Conservation (phyloP, 164 flowering plant genomes). For the Annona cherimola region DNA sequence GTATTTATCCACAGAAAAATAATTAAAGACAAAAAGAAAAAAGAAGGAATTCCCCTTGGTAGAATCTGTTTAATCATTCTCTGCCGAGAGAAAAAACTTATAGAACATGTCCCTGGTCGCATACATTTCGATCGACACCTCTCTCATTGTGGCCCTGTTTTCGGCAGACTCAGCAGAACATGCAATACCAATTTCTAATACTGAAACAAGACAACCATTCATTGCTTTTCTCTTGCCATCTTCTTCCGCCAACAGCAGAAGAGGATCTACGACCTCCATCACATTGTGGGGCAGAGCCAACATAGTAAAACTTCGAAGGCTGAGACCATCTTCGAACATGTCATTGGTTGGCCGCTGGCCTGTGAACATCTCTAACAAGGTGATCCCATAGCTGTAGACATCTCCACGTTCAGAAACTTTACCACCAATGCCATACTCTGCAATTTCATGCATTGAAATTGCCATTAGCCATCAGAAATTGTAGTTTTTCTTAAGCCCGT, state of each 20-base stretch:
- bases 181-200: neutral
- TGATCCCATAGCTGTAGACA: slow-evolving; percentile 3
- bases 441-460: neutral
- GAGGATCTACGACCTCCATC: neutral
- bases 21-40: no score
- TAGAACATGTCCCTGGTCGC: neutral
- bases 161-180: neutral
- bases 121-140: neutral
- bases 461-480: no score
- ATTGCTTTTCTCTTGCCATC: neutral
- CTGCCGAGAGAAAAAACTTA: no score
- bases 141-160: neutral
- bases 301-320: neutral
- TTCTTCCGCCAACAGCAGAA: neutral
- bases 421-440: slow-evolving; percentile 3
- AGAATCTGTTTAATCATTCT: no score
- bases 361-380: neutral
- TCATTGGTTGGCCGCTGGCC: neutral
- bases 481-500: no score
- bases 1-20: no score
- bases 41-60: no score
- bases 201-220: neutral
- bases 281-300: neutral
- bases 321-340: neutral
- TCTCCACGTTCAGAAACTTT: neutral